Conservation (phyloP, 2,329 filamentous ascomycete species). For the Apiospora koreana region DNA sequence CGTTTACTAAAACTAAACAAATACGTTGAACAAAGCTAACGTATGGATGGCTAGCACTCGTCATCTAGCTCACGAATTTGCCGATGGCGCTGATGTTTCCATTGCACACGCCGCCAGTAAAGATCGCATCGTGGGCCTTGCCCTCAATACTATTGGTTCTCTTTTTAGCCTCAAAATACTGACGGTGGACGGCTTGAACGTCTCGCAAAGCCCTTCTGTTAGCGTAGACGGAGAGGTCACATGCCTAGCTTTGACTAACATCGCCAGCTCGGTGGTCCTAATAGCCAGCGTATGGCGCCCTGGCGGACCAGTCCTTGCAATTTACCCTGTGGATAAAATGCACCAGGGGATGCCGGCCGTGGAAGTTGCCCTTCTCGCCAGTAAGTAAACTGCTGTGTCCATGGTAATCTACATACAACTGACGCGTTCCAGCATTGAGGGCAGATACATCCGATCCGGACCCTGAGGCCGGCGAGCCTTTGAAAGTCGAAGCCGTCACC, state of each 20-base stretch:
- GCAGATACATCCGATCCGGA: background rate
- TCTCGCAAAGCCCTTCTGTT: conserved; percentile 34
- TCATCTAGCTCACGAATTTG: conserved; percentile 33
- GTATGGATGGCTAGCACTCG: conserved; percentile 31
- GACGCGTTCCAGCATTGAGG: background rate
- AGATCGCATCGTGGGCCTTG: conserved; percentile 42
- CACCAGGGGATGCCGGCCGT: background rate
- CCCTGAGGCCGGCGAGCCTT: background rate
- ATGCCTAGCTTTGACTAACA: conserved; percentile 37
- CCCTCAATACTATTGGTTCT: conserved; percentile 37
- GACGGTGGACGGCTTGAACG: conserved; percentile 33
- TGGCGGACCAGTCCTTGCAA: conserved; percentile 20
- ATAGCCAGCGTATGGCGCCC: conserved; percentile 26
- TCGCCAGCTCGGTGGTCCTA: conserved; percentile 20
- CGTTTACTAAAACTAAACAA: conserved; percentile 17
- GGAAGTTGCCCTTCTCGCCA: background rate
- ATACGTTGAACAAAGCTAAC: background rate
- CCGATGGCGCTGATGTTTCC: conserved; percentile 26
- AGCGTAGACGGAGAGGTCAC: conserved; percentile 49
- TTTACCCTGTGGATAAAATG: conserved; percentile 18
- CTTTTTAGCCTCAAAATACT: conserved; percentile 42
- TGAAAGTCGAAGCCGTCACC: conserved; percentile 43
- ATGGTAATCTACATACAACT: background rate
- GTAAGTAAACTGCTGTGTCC: background rate
- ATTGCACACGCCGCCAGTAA: conserved; percentile 46